Conservation (phyloP, 352 stramenopile genomes). For the Detonula confervacea region DNA sequence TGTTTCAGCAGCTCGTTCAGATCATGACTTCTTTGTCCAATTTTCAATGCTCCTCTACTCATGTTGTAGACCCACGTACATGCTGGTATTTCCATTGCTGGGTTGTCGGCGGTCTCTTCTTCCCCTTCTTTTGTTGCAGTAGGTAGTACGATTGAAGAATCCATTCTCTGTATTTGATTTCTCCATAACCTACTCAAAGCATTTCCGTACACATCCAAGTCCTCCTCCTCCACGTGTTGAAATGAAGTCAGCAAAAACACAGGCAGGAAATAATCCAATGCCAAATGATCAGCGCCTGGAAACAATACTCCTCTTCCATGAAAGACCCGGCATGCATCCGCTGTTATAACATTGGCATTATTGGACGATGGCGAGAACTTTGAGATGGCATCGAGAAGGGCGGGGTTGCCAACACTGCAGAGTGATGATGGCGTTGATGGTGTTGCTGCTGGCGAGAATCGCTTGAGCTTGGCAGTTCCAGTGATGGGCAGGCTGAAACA, state of each 20-base stretch:
- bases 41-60: slow-evolving; percentile 38
- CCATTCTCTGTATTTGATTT: background rate
- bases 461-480: no score
- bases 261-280: slow-evolving; percentile 52
- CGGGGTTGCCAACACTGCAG: background rate
- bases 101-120: no score
- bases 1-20: slow-evolving; percentile 29
- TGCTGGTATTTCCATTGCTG: no score
- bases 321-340: slow-evolving; percentile 42
- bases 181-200: no score
- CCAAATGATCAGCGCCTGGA: slow-evolving; percentile 49
- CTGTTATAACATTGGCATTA: no score
- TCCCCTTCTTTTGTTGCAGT: no score
- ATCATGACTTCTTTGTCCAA: slow-evolving; percentile 52
- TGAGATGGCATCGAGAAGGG: background rate
- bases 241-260: slow-evolving; percentile 53
- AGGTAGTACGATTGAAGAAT: slow-evolving; percentile 43
- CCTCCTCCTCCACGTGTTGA: slow-evolving; percentile 10
- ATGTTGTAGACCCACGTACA: no score
- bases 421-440: no score
- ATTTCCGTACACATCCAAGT: slow-evolving; percentile 12
- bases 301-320: slow-evolving; percentile 43
- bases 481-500: no score
- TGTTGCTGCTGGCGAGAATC: no score
- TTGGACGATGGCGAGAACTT: background rate